These are phyloP conservation scores for Spathaspora boniae DNA, from an alignment of 805 yeast genomes.

Conservation along the genomic window DNA sequence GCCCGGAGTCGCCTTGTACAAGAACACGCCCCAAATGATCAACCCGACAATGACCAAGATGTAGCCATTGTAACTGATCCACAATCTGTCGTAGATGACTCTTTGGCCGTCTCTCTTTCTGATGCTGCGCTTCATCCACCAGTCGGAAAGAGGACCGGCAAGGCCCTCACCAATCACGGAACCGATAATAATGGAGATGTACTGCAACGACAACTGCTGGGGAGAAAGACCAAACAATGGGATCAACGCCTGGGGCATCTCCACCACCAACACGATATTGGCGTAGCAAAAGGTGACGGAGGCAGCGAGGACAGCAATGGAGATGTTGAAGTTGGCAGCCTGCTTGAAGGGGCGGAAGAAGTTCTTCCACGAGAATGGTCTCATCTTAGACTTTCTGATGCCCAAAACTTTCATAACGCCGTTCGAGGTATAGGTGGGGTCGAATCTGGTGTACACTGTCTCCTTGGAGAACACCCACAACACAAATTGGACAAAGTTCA, in stretches of 20 bases:
- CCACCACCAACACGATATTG: slow-evolving; percentile 19
- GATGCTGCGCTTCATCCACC: slow-evolving; percentile 17
- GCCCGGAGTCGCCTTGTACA: slow-evolving; percentile 10
- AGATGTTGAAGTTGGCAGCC: slow-evolving; percentile 8
- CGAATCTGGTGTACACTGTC: slow-evolving; percentile 7
- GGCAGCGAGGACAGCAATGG: slow-evolving; percentile 14
- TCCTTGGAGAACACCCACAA: slow-evolving; percentile 6
- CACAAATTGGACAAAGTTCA: slow-evolving; percentile 12
- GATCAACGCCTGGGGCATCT: slow-evolving; percentile 17
- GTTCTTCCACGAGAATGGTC: slow-evolving; percentile 3
- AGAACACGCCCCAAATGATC: slow-evolving; percentile 18
- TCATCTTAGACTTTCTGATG: background rate
- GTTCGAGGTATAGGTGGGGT: background rate
- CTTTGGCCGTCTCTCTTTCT: slow-evolving; percentile 5
- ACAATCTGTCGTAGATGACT: slow-evolving; percentile 13
- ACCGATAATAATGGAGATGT: slow-evolving; percentile 18
- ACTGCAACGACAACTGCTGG: slow-evolving; percentile 21
- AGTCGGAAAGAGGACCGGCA: slow-evolving; percentile 20
- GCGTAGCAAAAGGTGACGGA: slow-evolving; percentile 18
- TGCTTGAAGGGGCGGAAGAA: slow-evolving; percentile 10
- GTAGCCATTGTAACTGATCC: slow-evolving; percentile 19
- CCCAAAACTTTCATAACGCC: background rate
- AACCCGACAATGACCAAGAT: slow-evolving; percentile 16
- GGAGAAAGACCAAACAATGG: slow-evolving; percentile 15
- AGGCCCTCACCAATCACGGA: slow-evolving; percentile 18